Base-by-base conservation (phyloP, 208 protist species). In the Crithidia brevicula region DNA sequence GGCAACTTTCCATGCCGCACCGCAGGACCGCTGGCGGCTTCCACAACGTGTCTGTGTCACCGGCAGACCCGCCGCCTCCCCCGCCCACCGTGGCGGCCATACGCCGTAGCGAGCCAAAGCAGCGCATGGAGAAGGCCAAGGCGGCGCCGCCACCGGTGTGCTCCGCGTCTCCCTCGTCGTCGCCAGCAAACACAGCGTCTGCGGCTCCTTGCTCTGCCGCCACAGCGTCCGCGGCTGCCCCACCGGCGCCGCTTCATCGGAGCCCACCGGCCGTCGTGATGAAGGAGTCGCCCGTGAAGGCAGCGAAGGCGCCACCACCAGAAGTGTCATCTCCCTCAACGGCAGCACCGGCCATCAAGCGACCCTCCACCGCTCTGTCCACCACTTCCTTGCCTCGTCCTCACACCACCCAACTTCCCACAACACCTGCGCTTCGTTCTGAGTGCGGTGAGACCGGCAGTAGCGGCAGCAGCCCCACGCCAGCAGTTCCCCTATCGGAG, bases 1-100 rank as follows among this genome's bases (percentile, higher is more conserved):
- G 22, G 31, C 62, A 70, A 34, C 34, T 76, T 7, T 8, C 20
- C 3, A 76, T 69, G 62, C 70, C 70, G 20, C 70, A 70, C 36
- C 70, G 70, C 43, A 34, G 38, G 4, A 18, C 23, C 46, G 7
- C n/a, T n/a, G n/a, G n/a, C n/a, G n/a, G n/a, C n/a, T n/a, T n/a
- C n/a, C n/a, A n/a, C n/a, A n/a, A n/a, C n/a, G n/a, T n/a, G n/a
- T n/a, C n/a, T n/a, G n/a, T n/a, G n/a, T n/a, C n/a, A n/a, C n/a
- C n/a, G n/a, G n/a, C n/a, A n/a, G n/a, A n/a, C n/a, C 62, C 70
- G n/a, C 42, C 46, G 15, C 36, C 53, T 4, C 34, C 63, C 6
- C 61, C 61, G 16, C 36, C 61, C 2, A 36, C 58, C 3, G 58
- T 40, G 25, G 23, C 58, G 3, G 43, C 58, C 43, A n/a, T 52